A percentile compares a stretch with the other conserved stretches of the same genome.
These are phyloP conservation scores for Moricandia arvensis DNA, from an alignment of 345 rosid genomes.

Conservation along the genomic window DNA sequence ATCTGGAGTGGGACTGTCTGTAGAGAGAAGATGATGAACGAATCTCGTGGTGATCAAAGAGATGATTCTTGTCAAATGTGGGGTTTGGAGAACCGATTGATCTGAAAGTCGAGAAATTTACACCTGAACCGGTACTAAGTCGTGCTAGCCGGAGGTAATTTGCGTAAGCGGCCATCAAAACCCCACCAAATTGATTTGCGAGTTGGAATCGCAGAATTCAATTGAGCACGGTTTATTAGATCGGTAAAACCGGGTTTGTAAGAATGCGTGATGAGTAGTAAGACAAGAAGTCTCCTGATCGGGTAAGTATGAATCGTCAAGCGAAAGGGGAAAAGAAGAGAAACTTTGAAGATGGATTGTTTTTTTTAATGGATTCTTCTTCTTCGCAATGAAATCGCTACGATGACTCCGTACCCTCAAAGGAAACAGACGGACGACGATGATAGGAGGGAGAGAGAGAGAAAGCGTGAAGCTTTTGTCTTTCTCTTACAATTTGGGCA, in stretches of 20 bases:
- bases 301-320: constrained; percentile 16
- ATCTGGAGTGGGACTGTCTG: constrained; percentile 37
- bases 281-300: constrained; percentile 7
- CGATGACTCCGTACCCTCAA: constrained; percentile 32
- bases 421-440: constrained; percentile 27
- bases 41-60: constrained; percentile 18
- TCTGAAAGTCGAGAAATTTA: constrained; percentile 29
- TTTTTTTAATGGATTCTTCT: not conserved
- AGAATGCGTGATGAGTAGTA: not conserved
- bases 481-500: constrained; percentile 16
- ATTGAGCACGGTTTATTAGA: not conserved
- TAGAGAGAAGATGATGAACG: constrained; percentile 23
- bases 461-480: constrained; percentile 23
- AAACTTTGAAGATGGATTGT: constrained; percentile 20
- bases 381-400: constrained; percentile 26
- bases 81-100: constrained; percentile 38
- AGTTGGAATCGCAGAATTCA: not conserved
- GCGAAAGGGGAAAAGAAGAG: not conserved
- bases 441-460: not conserved
- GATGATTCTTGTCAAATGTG: constrained; percentile 2
- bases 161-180: constrained; percentile 44
- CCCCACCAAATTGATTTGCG: not conserved
- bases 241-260: not conserved
- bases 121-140: constrained; percentile 37
- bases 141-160: constrained; percentile 49